Percentiles rank a stretch among this genome's conserved stretches.
These are phyloP conservation scores for Earliella scabrosa DNA, from an alignment of 1,284 basidiomycete species.

Conservation along the genomic window DNA sequence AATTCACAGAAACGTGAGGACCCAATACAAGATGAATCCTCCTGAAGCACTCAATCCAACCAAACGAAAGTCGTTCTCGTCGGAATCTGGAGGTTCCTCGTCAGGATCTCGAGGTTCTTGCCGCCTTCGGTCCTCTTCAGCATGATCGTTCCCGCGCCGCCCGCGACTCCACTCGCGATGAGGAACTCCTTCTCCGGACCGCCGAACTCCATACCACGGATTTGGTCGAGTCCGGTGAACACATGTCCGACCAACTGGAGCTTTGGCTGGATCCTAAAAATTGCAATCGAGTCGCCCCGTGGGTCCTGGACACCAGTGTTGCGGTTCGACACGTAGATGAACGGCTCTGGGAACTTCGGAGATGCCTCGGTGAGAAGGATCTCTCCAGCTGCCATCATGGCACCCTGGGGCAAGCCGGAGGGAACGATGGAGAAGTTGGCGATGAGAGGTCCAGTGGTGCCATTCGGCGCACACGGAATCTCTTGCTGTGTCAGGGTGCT, in stretches of 20 bases:
- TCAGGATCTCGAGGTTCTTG: constrained; percentile 52
- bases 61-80: constrained; percentile 60
- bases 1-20: too few relatives aligned
- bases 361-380: constrained; percentile 38
- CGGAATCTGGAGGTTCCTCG: constrained; percentile 53
- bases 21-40: too few relatives aligned
- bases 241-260: constrained; percentile 51
- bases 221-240: constrained; percentile 66
- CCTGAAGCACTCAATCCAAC: constrained; percentile 28
- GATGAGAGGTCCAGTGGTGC: constrained; percentile 48
- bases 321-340: constrained; percentile 45
- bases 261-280: constrained; percentile 34
- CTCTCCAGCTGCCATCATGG: constrained; percentile 58
- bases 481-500: constrained; percentile 66
- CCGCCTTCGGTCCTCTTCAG: constrained; percentile 59
- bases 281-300: constrained; percentile 42
- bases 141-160: constrained; percentile 58
- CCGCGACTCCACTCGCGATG: constrained; percentile 55
- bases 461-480: constrained; percentile 52
- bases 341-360: constrained; percentile 35
- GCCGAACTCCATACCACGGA: constrained; percentile 66
- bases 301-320: constrained; percentile 41
- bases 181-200: constrained; percentile 58
- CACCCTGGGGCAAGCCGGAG: constrained; percentile 49
- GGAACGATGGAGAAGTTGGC: constrained; percentile 62